Evolutionary conservation across 2,329 filamentous ascomycete genomes (phyloP).

Genomic region (Penicillium digitatum): DNA sequence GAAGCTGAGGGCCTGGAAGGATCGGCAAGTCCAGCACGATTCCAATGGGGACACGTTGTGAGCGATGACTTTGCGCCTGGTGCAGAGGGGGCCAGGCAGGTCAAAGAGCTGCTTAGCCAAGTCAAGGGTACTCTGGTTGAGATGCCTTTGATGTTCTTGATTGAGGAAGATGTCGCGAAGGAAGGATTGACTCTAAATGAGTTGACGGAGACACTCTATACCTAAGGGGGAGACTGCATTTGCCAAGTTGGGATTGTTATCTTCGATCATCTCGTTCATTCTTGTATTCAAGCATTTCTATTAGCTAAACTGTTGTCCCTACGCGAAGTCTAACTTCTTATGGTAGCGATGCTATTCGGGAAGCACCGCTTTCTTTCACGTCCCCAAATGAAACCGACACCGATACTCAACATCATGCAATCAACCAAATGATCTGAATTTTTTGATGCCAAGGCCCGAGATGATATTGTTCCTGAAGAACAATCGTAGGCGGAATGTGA

Average conservation of each 20-base stretch:
- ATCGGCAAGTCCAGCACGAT: constrained; percentile 49
- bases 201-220: constrained; percentile 70
- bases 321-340: not conserved
- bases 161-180: constrained; percentile 80
- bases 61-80: constrained; percentile 64
- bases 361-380: not conserved
- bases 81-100: constrained; percentile 64
- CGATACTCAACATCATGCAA: not conserved
- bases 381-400: not conserved
- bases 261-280: not conserved
- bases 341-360: not conserved
- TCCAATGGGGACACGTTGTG: constrained; percentile 84
- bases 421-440: not conserved
- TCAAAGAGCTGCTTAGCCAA: constrained; percentile 65
- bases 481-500: constrained; percentile 1
- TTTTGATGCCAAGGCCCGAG: not conserved
- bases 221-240: constrained; percentile 36
- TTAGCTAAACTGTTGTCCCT: constrained; percentile 1
- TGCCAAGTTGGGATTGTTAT: not conserved
- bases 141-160: constrained; percentile 86
- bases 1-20: constrained; percentile 45
- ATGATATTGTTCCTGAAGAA: constrained; percentile 5
- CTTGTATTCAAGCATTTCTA: not conserved
- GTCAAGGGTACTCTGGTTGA: constrained; percentile 72
- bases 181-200: constrained; percentile 70